Percentiles rank a stretch among this genome's conserved stretches.
phyloP scores from a whole-genome alignment of 2,329 filamentous ascomycete species.

The Calonectria honghensis region DNA sequence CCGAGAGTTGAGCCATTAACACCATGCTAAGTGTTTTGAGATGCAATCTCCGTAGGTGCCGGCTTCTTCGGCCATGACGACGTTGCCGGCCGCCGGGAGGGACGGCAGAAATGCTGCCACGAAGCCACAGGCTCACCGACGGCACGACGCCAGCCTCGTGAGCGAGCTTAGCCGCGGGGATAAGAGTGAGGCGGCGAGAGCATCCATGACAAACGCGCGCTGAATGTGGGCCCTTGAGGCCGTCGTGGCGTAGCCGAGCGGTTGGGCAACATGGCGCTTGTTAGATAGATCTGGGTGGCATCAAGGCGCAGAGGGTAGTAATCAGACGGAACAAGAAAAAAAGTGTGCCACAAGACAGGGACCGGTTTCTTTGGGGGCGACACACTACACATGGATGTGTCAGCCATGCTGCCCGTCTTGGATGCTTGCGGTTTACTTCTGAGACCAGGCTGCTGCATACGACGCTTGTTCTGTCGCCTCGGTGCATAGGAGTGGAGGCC shows the following conservation, averaged over 20 bases:
- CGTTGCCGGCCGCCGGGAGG: slow-evolving; percentile 36
- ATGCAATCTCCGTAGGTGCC: slow-evolving; percentile 17
- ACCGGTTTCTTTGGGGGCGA: slow-evolving; percentile 41
- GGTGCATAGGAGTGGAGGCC: slow-evolving; percentile 30
- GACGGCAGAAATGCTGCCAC: slow-evolving; percentile 38
- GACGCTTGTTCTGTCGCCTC: slow-evolving; percentile 35
- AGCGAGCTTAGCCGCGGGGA: slow-evolving; percentile 34
- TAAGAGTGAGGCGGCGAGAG: slow-evolving; percentile 45
- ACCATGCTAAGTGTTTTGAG: not conserved
- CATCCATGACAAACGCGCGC: slow-evolving; percentile 39
- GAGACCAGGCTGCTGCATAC: slow-evolving; percentile 47
- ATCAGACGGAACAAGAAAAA: slow-evolving; percentile 42
- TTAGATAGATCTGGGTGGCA: slow-evolving; percentile 42
- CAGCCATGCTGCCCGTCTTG: slow-evolving; percentile 45
- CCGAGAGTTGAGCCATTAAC: slow-evolving; percentile 10
- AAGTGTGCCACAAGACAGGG: slow-evolving; percentile 42
- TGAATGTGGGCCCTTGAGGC: slow-evolving; percentile 39
- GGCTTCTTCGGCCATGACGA: slow-evolving; percentile 15
- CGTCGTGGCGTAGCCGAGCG: slow-evolving; percentile 49
- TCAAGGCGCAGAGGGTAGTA: slow-evolving; percentile 37
- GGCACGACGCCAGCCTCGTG: slow-evolving; percentile 31
- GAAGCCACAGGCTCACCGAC: slow-evolving; percentile 30
- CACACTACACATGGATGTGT: slow-evolving; percentile 45
- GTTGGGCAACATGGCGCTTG: slow-evolving; percentile 50
- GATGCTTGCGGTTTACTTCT: slow-evolving; percentile 42